Percentiles rank a stretch among this genome's conserved stretches.
These are phyloP conservation scores for Bidens hawaiensis DNA, from an alignment of 140 eudicot species.

Conservation along the genomic window DNA sequence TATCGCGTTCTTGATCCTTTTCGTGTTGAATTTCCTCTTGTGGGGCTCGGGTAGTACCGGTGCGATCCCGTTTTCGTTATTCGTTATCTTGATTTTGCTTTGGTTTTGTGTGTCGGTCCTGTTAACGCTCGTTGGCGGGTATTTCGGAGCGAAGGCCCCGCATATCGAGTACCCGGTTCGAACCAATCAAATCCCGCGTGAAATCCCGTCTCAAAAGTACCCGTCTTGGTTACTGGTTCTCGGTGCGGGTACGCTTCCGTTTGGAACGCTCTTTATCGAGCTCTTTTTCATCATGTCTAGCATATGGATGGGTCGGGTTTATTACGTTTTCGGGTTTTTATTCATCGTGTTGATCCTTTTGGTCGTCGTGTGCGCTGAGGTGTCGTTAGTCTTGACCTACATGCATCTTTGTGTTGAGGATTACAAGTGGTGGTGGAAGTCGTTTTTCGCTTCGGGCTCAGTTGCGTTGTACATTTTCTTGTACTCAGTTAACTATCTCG, in stretches of 20 bases:
- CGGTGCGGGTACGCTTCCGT: slow-evolving; percentile 80
- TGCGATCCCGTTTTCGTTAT: slow-evolving; percentile 82
- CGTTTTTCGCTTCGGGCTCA: slow-evolving; percentile 95
- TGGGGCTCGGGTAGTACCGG: slow-evolving; percentile 95
- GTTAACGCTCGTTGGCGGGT: slow-evolving; percentile 85
- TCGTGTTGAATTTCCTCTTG: slow-evolving; percentile 60
- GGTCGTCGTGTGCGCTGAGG: slow-evolving; percentile 97
- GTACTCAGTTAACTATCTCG: slow-evolving; percentile 78
- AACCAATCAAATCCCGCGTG: slow-evolving; percentile 68
- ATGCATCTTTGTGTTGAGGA: slow-evolving; percentile 99
- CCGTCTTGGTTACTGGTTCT: slow-evolving; percentile 70
- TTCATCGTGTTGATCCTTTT: slow-evolving; percentile 75
- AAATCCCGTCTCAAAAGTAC: slow-evolving; percentile 62
- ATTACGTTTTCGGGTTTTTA: slow-evolving; percentile 89
- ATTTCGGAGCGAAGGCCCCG: slow-evolving; percentile 88
- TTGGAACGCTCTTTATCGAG: slow-evolving; percentile 94
- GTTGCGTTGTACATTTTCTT: slow-evolving; percentile 89
- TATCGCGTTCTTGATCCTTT: slow-evolving; percentile 65
- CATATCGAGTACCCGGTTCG: slow-evolving; percentile 86
- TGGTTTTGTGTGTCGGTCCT: slow-evolving; percentile 96
- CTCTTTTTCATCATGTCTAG: slow-evolving; percentile 99
- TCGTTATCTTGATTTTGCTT: slow-evolving; percentile 66
- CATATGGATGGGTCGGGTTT: slow-evolving; percentile 96
- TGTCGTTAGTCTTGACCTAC: slow-evolving; percentile 86
- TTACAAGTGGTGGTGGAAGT: slow-evolving; percentile 98